phyloP scores from a whole-genome alignment of 2,329 filamentous ascomycete species.

The Lecanicillium sp. region DNA sequence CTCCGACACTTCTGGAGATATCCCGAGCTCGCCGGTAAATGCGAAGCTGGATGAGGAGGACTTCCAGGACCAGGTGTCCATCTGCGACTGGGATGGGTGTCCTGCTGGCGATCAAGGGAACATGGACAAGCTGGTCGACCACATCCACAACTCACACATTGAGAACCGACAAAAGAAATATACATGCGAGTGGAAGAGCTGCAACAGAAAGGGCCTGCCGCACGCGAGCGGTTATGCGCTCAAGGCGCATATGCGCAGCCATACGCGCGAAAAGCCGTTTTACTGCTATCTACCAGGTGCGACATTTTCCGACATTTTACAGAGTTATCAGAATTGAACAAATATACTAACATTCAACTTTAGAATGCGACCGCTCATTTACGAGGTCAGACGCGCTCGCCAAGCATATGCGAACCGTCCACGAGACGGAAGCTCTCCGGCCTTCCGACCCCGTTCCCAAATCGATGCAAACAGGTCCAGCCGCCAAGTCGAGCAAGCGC shows the following conservation, averaged over 20 bases:
- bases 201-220: slow-evolving; percentile 76
- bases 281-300: slow-evolving; percentile 90
- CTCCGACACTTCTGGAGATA: slow-evolving; percentile 81
- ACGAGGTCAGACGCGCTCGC: slow-evolving; percentile 91
- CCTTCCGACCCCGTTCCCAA: slow-evolving; percentile 69
- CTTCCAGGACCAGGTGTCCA: slow-evolving; percentile 67
- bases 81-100: slow-evolving; percentile 74
- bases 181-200: slow-evolving; percentile 95
- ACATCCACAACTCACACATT: slow-evolving; percentile 90
- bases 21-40: slow-evolving; percentile 63
- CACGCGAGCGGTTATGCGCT: slow-evolving; percentile 95
- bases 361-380: slow-evolving; percentile 95
- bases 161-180: slow-evolving; percentile 92
- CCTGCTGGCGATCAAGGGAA: slow-evolving; percentile 62
- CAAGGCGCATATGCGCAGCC: slow-evolving; percentile 94
- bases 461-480: slow-evolving; percentile 46
- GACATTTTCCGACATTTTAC: too few relatives aligned
- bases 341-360: slow-evolving; percentile 11
- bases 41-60: slow-evolving; percentile 66
- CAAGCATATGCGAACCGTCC: slow-evolving; percentile 97
- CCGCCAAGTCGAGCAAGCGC: slow-evolving; percentile 43
- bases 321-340: too few relatives aligned
- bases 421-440: slow-evolving; percentile 91
- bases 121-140: slow-evolving; percentile 75
- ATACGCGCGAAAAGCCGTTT: slow-evolving; percentile 96